Conservation (phyloP, 108 stramenopile species). For the Cyclotella sp. region DNA sequence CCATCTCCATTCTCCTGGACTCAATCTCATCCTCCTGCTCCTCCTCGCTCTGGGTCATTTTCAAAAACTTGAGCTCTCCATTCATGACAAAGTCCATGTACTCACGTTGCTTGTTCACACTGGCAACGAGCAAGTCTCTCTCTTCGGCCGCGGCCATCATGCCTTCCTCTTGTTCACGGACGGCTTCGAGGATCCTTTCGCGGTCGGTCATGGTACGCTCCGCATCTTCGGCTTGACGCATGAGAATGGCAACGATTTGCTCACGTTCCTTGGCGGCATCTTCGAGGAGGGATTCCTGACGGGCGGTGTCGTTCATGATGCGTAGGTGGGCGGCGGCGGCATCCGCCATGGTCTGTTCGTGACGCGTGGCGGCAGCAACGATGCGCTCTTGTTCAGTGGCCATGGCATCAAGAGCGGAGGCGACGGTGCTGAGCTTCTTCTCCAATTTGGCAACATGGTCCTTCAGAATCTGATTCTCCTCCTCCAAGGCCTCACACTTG, state of each 20-base stretch:
- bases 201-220: slow-evolving; percentile 55
- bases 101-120: slow-evolving; percentile 57
- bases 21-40: slow-evolving; percentile 35
- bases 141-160: slow-evolving; percentile 46
- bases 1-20: slow-evolving; percentile 38
- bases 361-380: slow-evolving; percentile 55
- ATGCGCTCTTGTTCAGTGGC: slow-evolving; percentile 70
- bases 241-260: slow-evolving; percentile 60
- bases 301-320: slow-evolving; percentile 58
- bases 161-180: slow-evolving; percentile 54
- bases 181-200: slow-evolving; percentile 49
- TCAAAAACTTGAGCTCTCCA: slow-evolving; percentile 53
- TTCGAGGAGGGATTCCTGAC: slow-evolving; percentile 56
- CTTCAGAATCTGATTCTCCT: slow-evolving; percentile 59
- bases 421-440: slow-evolving; percentile 60
- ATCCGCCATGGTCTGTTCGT: slow-evolving; percentile 61
- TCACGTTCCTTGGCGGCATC: slow-evolving; percentile 65
- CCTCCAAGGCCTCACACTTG: slow-evolving; percentile 56
- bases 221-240: slow-evolving; percentile 61
- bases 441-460: slow-evolving; percentile 56
- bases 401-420: slow-evolving; percentile 67
- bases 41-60: slow-evolving; percentile 52
- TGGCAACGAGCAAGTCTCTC: slow-evolving; percentile 58
- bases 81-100: slow-evolving; percentile 62
- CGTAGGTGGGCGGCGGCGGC: slow-evolving; percentile 55